Conservation (phyloP, 208 protist genomes). For the Trypanosoma vivax region DNA sequence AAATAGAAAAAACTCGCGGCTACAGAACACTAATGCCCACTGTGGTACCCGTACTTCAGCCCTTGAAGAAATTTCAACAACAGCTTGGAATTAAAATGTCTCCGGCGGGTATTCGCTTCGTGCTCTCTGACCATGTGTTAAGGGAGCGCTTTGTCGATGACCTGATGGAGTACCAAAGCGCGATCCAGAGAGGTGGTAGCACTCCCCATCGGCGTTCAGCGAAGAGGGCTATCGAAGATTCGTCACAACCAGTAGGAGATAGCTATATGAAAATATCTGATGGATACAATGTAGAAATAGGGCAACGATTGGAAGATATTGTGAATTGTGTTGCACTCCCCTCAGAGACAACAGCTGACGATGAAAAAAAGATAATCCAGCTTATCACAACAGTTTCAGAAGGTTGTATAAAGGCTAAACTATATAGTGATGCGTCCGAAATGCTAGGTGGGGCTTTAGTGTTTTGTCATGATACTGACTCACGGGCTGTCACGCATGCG, state of each 20-base stretch:
- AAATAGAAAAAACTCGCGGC: slow-evolving; percentile 28
- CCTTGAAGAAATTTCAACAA: slow-evolving; percentile 41
- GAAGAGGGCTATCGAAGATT: slow-evolving; percentile 28
- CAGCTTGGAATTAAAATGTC: slow-evolving; percentile 58
- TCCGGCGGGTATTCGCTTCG: slow-evolving; percentile 45
- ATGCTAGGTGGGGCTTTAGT: slow-evolving; percentile 37
- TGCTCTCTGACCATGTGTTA: slow-evolving; percentile 25
- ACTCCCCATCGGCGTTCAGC: slow-evolving; percentile 73
- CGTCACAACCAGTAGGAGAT: neutral
- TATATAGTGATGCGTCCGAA: slow-evolving; percentile 49
- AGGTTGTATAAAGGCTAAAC: slow-evolving; percentile 32
- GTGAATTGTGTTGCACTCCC: slow-evolving; percentile 41
- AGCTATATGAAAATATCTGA: neutral
- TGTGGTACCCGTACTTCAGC: slow-evolving; percentile 25
- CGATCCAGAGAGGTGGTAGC: slow-evolving; percentile 39
- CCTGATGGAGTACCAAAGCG: slow-evolving; percentile 66
- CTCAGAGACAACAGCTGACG: slow-evolving; percentile 36
- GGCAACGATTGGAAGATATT: slow-evolving; percentile 25
- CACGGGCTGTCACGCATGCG: slow-evolving; percentile 40
- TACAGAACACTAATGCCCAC: slow-evolving; percentile 33
- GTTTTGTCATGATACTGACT: slow-evolving; percentile 70
- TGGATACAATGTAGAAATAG: slow-evolving; percentile 13
- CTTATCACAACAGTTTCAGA: slow-evolving; percentile 78
- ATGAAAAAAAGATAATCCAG: slow-evolving; percentile 71
- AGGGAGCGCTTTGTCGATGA: slow-evolving; percentile 62